phyloP scores from a whole-genome alignment of 2,329 filamentous ascomycete genomes.

The Thelonectria rubi region DNA sequence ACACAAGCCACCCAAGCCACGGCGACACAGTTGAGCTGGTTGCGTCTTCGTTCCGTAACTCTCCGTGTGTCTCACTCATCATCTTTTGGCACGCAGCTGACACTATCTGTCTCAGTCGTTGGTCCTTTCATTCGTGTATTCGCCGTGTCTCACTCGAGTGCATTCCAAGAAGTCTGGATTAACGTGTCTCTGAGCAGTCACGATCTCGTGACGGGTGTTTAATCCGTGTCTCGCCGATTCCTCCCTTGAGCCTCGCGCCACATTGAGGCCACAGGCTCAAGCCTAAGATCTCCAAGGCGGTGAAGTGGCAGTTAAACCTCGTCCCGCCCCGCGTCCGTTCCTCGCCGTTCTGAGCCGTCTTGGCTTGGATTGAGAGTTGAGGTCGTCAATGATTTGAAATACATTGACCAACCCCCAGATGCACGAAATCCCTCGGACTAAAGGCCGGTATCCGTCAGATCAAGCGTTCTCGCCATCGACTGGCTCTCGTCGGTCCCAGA shows the following conservation, averaged over 20 bases:
- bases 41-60: not conserved
- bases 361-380: not conserved
- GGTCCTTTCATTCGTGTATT: not conserved
- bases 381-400: too few species aligned
- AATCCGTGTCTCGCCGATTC: not conserved
- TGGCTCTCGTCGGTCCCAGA: conserved; percentile 26
- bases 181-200: not conserved
- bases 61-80: conserved; percentile 2
- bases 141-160: not conserved
- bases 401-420: too few species aligned
- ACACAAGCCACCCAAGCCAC: not conserved
- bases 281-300: too few species aligned
- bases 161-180: not conserved
- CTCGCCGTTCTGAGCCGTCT: too few species aligned
- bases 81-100: not conserved
- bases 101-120: not conserved
- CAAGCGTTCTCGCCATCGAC: conserved; percentile 8
- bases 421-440: conserved; percentile 12
- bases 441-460: conserved; percentile 24
- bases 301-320: not conserved
- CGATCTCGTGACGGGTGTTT: too few species aligned
- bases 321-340: not conserved
- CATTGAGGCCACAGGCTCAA: too few species aligned
- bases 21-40: not conserved
- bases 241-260: too few species aligned